These are phyloP conservation scores for Scheffersomyces ergatensis DNA, from an alignment of 805 yeast genomes.

Conservation along the genomic window DNA sequence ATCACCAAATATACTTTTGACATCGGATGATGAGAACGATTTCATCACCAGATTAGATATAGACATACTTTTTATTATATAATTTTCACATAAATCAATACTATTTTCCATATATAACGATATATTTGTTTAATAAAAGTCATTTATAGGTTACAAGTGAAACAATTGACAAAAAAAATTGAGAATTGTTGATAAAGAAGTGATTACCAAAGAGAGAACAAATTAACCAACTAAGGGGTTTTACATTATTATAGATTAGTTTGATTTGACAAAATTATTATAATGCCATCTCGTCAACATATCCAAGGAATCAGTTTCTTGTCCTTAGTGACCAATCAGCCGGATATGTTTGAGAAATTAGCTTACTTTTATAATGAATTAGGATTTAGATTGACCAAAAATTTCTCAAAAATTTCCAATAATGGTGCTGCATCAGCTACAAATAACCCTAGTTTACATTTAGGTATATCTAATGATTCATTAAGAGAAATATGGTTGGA, in stretches of 20 bases:
- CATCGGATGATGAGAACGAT: neutral
- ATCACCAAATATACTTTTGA: neutral
- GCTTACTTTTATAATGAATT: constrained; percentile 56
- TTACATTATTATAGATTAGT: no score
- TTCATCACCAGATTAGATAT: neutral
- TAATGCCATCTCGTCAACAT: constrained; percentile 4
- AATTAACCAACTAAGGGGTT: no score
- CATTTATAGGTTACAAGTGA: no score
- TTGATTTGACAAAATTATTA: no score
- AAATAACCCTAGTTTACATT: constrained; percentile 24
- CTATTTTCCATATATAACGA: no score
- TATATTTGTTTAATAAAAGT: no score
- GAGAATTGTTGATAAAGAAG: no score
- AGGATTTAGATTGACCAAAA: constrained; percentile 62
- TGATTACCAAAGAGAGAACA: no score
- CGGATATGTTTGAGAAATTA: constrained; percentile 43
- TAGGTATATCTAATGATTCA: constrained; percentile 66
- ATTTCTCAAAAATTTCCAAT: constrained; percentile 52
- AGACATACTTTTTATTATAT: no score
- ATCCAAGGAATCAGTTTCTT: constrained; percentile 47
- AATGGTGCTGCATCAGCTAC: constrained; percentile 26
- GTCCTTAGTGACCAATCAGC: constrained; percentile 58
- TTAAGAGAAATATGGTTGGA: constrained; percentile 72
- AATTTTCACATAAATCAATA: no score
- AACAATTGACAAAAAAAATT: no score